A percentile compares a stretch with the other conserved stretches of the same genome.
Evolutionary conservation across 768 basidiomycete species (phyloP).

Genomic region (Obba rivulosa): DNA sequence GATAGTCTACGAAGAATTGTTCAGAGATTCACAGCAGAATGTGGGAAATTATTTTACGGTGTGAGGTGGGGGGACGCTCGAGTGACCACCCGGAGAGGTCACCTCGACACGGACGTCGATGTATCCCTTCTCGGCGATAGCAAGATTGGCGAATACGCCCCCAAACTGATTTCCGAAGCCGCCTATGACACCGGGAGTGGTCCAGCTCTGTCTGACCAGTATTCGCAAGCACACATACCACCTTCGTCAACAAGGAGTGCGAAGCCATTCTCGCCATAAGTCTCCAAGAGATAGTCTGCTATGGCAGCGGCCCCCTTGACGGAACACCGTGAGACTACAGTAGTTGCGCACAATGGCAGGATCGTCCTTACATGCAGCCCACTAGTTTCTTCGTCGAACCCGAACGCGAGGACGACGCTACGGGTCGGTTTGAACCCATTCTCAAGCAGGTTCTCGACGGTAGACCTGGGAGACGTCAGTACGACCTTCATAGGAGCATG

Average conservation of each 20-base stretch:
- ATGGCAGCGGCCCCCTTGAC: constrained; percentile 38
- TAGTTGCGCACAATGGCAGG: too few relatives aligned
- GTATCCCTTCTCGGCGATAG: constrained; percentile 38
- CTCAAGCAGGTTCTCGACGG: constrained; percentile 42
- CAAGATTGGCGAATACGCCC: constrained; percentile 24
- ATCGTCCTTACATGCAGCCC: constrained; percentile 19
- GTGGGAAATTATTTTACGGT: constrained; percentile 31
- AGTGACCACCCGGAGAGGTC: constrained; percentile 47
- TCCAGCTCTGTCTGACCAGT: too few relatives aligned
- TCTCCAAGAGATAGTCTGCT: constrained; percentile 32
- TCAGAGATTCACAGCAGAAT: neutral
- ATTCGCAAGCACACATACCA: constrained; percentile 22
- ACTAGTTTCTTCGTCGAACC: constrained; percentile 47
- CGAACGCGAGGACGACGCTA: constrained; percentile 34
- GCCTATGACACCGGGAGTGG: constrained; percentile 12
- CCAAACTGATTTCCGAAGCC: constrained; percentile 25
- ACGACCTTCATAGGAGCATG: neutral
- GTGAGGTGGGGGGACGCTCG: constrained; percentile 46
- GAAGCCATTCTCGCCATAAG: constrained; percentile 46
- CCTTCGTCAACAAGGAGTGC: constrained; percentile 59
- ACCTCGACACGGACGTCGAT: constrained; percentile 38
- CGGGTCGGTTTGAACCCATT: constrained; percentile 44
- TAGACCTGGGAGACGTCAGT: constrained; percentile 20
- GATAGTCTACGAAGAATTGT: constrained; percentile 31
- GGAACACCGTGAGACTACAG: neutral